Conservation (phyloP, 768 basidiomycete genomes). For the Xerocomus spinulosus region DNA sequence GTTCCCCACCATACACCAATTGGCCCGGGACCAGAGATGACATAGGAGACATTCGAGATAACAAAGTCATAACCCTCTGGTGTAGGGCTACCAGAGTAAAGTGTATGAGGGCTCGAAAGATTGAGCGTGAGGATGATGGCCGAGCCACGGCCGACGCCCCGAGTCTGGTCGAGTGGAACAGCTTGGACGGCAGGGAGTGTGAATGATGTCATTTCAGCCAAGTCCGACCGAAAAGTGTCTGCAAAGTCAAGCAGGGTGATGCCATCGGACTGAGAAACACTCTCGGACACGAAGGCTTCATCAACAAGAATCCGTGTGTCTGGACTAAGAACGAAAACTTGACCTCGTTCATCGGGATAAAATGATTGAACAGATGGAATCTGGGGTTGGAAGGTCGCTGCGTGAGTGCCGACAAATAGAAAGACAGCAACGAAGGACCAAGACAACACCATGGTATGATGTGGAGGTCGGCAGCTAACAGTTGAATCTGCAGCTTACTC, state of each 20-base stretch:
- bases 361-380: constrained; percentile 38
- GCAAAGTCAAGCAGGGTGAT: constrained; percentile 36
- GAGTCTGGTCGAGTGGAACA: constrained; percentile 8
- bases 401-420: neutral
- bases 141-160: constrained; percentile 3
- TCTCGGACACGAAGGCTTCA: constrained; percentile 15
- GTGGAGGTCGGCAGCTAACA: neutral
- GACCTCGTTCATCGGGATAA: constrained; percentile 12
- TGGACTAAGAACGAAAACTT: constrained; percentile 28
- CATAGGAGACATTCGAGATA: constrained; percentile 26
- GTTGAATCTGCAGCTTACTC: too few relatives aligned
- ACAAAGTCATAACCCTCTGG: constrained; percentile 38
- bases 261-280: constrained; percentile 11
- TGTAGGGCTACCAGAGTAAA: constrained; percentile 36
- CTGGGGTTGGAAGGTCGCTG: constrained; percentile 24
- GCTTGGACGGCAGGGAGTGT: constrained; percentile 20
- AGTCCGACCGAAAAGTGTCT: constrained; percentile 34
- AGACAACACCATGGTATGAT: neutral
- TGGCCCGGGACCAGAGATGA: constrained; percentile 32
- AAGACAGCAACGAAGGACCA: neutral
- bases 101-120: constrained; percentile 22
- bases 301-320: constrained; percentile 37
- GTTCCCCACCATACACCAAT: constrained; percentile 45
- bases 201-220: constrained; percentile 30
- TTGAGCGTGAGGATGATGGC: constrained; percentile 32